phyloP scores from a whole-genome alignment of 1,139 yeast genomes.

The Geotrichum europaeum region DNA sequence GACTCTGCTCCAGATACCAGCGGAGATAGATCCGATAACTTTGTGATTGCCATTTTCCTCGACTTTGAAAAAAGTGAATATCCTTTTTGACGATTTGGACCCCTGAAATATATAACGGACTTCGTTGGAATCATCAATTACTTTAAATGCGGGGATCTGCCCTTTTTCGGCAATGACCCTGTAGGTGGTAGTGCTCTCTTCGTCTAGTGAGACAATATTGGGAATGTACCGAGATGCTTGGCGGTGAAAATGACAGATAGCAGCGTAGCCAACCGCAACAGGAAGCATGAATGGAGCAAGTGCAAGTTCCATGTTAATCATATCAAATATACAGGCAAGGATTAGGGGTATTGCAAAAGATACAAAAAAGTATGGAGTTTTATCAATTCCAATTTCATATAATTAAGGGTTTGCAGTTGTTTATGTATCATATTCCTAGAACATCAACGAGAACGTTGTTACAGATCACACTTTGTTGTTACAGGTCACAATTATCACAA shows the following conservation, averaged over 20 bases:
- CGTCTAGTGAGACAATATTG: conserved; percentile 42
- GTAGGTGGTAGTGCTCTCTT: conserved; percentile 36
- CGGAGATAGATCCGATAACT: conserved; percentile 54
- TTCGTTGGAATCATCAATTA: conserved; percentile 42
- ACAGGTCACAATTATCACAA: no score
- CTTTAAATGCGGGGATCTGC: conserved; percentile 52
- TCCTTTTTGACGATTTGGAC: conserved; percentile 5
- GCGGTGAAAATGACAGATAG: conserved; percentile 53
- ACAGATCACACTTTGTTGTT: no score
- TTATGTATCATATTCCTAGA: no score
- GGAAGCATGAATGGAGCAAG: conserved; percentile 58
- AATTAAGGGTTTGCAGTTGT: no score
- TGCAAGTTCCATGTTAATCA: conserved; percentile 41
- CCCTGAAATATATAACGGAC: conserved; percentile 5
- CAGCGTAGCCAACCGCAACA: conserved; percentile 48
- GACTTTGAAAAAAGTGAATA: conserved; percentile 5
- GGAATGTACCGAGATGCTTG: conserved; percentile 53
- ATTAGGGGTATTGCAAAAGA: not conserved
- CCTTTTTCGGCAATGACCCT: conserved; percentile 50
- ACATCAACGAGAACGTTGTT: no score
- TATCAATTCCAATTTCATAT: no score
- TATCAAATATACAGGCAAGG: not conserved
- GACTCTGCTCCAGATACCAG: conserved; percentile 55
- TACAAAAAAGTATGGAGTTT: no score
- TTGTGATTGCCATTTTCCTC: conserved; percentile 41